A percentile compares a stretch with the other conserved stretches of the same genome.
These are phyloP conservation scores for Suillus brevipes DNA, from an alignment of 768 basidiomycete genomes.

Conservation along the genomic window DNA sequence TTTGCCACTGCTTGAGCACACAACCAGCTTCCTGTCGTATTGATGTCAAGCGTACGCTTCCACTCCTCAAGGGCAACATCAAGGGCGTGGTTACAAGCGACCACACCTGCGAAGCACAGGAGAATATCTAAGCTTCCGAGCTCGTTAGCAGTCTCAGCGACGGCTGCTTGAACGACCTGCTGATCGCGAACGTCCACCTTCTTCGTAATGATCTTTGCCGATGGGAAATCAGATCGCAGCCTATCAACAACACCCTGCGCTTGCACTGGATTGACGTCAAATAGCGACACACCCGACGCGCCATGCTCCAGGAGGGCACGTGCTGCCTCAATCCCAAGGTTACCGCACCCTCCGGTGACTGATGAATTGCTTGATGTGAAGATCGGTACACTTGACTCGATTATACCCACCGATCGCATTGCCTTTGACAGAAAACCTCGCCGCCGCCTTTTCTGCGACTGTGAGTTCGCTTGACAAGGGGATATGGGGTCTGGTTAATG, in stretches of 20 bases:
- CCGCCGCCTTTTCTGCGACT: conserved; percentile 29
- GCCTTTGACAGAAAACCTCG: conserved; percentile 39
- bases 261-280: conserved; percentile 22
- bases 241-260: conserved; percentile 15
- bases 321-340: conserved; percentile 37
- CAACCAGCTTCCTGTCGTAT: conserved; percentile 46
- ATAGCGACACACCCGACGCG: conserved; percentile 28
- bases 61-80: conserved; percentile 36
- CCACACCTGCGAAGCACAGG: conserved; percentile 46
- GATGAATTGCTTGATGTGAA: not conserved
- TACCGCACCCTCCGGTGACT: conserved; percentile 48
- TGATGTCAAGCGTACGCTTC: conserved; percentile 41
- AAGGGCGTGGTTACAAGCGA: conserved; percentile 33
- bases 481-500: conserved; percentile 29
- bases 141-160: conserved; percentile 23
- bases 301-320: conserved; percentile 48
- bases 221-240: conserved; percentile 28
- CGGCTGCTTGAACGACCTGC: conserved; percentile 27
- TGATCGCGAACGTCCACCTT: conserved; percentile 36
- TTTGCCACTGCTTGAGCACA: conserved; percentile 44
- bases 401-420: conserved; percentile 40
- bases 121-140: conserved; percentile 39
- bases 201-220: conserved; percentile 33
- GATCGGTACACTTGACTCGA: not conserved
- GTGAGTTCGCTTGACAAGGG: conserved; percentile 19